Evolutionary conservation across 2,329 filamentous ascomycete species (phyloP), one percentile per base, ranked within the genome.

Genomic region (Epichloe sp.): DNA sequence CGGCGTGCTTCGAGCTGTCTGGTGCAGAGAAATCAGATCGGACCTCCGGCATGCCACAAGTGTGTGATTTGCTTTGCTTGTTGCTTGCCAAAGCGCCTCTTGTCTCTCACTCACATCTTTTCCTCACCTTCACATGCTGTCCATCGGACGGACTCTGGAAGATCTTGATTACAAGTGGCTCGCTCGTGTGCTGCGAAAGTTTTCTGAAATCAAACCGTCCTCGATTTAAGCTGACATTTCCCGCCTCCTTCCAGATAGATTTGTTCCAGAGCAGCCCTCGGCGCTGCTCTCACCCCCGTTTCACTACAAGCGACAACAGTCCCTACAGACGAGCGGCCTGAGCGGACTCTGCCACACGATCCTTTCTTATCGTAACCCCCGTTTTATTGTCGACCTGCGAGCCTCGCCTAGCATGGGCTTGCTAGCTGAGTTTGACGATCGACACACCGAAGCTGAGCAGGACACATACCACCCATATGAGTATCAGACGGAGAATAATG

Each of bases 401-500:
- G 65, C 63, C 65, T 79, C 73, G 79, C 79, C 79, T 83, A 81
- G 77, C 78, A 83, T 84, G 80, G 79, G 78, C 76, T 69, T 77
- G 71, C 71, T 71, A 65, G 75, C 75, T 67, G 80, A 83, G 58
- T 84, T 83, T 71, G 77, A 83, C 76, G 80, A 83, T 68, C 79
- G 79, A 79, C 72, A 82, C 68, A 77, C 77, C 62, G 79, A 81
- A 60, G 75, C 78, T 59, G 73, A 80, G 65, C 72, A 75, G 60
- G 74, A 80, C 61, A 66, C 72, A 65, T 83, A 83, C 64, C 73
- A 77, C 65, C 79, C 77, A 48, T 96, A 91, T 82, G 82, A 88
- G 69, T 97, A 93, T 71, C 83, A 93, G 70, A 83, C 83, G 54
- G 83, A 89, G 68, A 88, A 89, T 74, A 88, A 89, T 67, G 70